Evolutionary conservation across 192 early-diverging fungal genomes (phyloP).

Genomic region (Coemansia sp.): DNA sequence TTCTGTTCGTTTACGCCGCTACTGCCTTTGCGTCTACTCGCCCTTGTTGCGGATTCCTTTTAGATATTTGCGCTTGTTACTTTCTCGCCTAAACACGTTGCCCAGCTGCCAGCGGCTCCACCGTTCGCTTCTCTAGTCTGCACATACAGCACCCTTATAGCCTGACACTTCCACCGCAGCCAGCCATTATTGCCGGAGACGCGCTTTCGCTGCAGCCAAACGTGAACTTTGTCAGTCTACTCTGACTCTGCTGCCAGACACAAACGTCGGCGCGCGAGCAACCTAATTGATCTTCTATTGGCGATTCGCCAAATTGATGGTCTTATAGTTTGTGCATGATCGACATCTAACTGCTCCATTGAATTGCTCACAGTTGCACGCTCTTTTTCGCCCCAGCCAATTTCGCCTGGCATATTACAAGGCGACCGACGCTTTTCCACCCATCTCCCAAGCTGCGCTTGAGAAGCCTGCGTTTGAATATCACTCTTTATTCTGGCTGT

Average conservation of each 20-base stretch:
- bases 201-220: neutral
- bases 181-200: neutral
- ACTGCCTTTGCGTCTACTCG: constrained; percentile 1
- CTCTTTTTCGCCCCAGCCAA: constrained; percentile 9
- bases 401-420: constrained; percentile 1
- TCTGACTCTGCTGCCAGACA: neutral
- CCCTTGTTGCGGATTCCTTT: neutral
- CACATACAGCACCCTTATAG: too few species aligned
- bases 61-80: constrained; percentile 1
- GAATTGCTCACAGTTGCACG: neutral
- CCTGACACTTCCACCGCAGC: too few species aligned
- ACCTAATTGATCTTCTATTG: constrained; percentile 13
- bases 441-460: constrained; percentile 1
- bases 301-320: constrained; percentile 10
- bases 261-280: neutral
- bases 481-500: neutral
- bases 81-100: constrained; percentile 7
- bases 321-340: constrained; percentile 17
- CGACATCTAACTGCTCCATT: constrained; percentile 15
- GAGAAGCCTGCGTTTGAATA: neutral
- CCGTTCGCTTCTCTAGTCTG: neutral
- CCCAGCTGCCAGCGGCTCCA: neutral
- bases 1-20: constrained; percentile 9
- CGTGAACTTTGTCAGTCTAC: neutral
- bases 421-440: neutral